Conservation (phyloP, 139 green algal species). For the Chlorella sp. region DNA sequence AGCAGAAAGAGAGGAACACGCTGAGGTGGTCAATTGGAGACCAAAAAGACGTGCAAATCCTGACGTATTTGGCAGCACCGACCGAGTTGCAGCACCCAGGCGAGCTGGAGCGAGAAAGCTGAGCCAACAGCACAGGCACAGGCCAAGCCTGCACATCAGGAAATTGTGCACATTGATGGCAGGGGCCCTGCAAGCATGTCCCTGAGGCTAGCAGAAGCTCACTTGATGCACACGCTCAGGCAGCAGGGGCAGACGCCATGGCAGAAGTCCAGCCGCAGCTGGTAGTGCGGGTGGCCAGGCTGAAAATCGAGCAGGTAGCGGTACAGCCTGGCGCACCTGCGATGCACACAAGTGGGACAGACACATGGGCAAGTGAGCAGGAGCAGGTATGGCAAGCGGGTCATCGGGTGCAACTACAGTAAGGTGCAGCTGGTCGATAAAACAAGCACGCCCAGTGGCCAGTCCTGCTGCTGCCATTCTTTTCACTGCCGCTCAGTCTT, state of each 20-base stretch:
- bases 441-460: too few relatives aligned
- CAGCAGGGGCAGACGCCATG: constrained; percentile 44
- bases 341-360: background rate
- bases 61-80: background rate
- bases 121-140: background rate
- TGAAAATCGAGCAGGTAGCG: background rate
- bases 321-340: constrained; percentile 31
- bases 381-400: background rate
- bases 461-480: too few relatives aligned
- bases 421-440: background rate
- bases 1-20: too few relatives aligned
- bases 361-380: background rate
- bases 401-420: background rate
- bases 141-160: background rate
- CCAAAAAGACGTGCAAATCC: background rate
- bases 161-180: background rate
- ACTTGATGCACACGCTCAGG: constrained; percentile 33
- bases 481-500: too few relatives aligned
- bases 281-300: background rate
- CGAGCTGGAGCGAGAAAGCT: too few relatives aligned
- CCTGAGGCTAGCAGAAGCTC: background rate
- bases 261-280: background rate
- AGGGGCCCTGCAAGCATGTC: background rate
- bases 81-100: background rate
- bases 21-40: too few relatives aligned